Conservation (phyloP, 805 yeast species). For the Wickerhamiella bombiphila region DNA sequence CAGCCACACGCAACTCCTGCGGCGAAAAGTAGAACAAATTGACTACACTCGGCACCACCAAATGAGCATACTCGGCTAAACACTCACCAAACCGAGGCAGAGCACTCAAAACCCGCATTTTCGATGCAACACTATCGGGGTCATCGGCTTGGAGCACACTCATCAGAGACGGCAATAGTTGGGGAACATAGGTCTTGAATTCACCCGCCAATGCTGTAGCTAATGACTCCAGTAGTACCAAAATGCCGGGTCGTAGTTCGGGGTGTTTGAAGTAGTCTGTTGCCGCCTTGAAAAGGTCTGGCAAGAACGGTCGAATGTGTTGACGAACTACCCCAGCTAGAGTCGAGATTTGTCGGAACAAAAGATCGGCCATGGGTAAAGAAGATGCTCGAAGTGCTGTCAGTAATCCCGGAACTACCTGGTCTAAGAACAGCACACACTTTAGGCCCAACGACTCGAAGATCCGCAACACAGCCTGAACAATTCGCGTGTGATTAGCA, state of each 20-base stretch:
- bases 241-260: constrained; percentile 60
- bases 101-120: constrained; percentile 57
- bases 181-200: constrained; percentile 70
- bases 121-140: constrained; percentile 33
- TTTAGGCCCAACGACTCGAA: constrained; percentile 78
- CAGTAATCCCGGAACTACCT: constrained; percentile 76
- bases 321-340: constrained; percentile 72
- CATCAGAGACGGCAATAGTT: constrained; percentile 58
- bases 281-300: constrained; percentile 58
- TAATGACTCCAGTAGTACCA: constrained; percentile 67
- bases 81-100: constrained; percentile 77
- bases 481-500: constrained; percentile 76
- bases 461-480: constrained; percentile 86
- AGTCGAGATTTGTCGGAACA: constrained; percentile 76
- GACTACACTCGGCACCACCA: constrained; percentile 76
- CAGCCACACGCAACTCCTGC: constrained; percentile 44
- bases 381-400: constrained; percentile 65
- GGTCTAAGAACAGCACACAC: constrained; percentile 78
- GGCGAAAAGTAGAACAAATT: constrained; percentile 62
- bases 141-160: constrained; percentile 57
- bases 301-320: constrained; percentile 72
- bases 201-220: constrained; percentile 84
- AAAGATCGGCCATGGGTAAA: constrained; percentile 64
- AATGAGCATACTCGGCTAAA: constrained; percentile 75
- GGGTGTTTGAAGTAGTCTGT: constrained; percentile 54